A percentile compares a stretch with the other conserved stretches of the same genome.
Conservation (phyloP, 2,329 filamentous ascomycete species). For the Hypoxylon sp. region DNA sequence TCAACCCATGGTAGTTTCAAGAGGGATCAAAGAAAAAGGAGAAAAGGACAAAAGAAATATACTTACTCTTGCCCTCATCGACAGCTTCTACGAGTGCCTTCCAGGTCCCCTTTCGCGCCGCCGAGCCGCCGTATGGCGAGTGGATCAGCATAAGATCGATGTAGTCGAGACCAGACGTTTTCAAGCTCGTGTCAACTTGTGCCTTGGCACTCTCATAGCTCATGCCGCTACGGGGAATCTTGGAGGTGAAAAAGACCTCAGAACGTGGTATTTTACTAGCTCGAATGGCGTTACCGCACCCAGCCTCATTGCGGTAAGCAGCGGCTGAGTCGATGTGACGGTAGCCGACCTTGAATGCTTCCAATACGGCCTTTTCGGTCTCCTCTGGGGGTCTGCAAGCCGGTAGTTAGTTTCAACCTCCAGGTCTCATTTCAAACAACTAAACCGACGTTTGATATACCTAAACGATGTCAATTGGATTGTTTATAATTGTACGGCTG, state of each 20-base stretch:
- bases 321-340: conserved; percentile 71
- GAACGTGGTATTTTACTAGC: conserved; percentile 60
- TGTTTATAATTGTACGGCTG: neutral
- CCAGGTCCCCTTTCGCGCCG: conserved; percentile 72
- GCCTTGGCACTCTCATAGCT: conserved; percentile 75
- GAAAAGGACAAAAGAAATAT: neutral
- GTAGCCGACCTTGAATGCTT: conserved; percentile 67
- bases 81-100: conserved; percentile 74
- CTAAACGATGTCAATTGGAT: conserved; percentile 52
- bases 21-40: neutral
- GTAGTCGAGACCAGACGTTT: conserved; percentile 74
- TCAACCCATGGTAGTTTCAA: neutral
- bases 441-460: conserved; percentile 67
- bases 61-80: conserved; percentile 66
- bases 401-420: conserved; percentile 24
- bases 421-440: neutral
- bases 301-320: conserved; percentile 66
- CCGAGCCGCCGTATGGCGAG: conserved; percentile 70
- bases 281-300: conserved; percentile 62
- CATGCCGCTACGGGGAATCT: conserved; percentile 63
- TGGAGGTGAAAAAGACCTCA: conserved; percentile 70
- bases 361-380: conserved; percentile 58
- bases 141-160: conserved; percentile 77
- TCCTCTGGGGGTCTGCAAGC: conserved; percentile 55
- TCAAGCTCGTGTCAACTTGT: conserved; percentile 74